phyloP scores from a whole-genome alignment of 192 early-diverging fungal species.

The Irineochytrium annulatum region DNA sequence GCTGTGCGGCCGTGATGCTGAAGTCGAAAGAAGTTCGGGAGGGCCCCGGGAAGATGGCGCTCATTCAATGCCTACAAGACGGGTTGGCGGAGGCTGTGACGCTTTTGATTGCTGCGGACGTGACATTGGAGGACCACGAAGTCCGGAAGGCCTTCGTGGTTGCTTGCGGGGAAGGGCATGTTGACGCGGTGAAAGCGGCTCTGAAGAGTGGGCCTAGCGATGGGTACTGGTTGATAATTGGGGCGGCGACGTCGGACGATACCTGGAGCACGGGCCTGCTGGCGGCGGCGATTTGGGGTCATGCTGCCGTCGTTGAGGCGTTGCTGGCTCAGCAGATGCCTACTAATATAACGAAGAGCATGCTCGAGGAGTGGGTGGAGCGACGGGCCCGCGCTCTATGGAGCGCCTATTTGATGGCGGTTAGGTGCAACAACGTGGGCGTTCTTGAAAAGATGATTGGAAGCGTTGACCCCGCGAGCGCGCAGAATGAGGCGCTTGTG shows the following conservation, averaged over 20 bases:
- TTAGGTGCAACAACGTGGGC: background rate
- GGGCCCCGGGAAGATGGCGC: no score
- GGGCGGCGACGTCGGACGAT: no score
- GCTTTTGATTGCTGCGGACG: background rate
- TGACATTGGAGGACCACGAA: no score
- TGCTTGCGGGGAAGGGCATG: background rate
- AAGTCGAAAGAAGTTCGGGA: no score
- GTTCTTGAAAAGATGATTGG: background rate
- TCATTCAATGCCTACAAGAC: no score
- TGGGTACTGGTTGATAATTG: no score
- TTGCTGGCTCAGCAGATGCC: no score
- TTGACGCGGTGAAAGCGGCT: background rate
- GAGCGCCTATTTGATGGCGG: background rate
- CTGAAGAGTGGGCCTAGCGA: no score
- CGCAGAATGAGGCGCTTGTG: conserved; percentile 2
- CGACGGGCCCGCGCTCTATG: background rate
- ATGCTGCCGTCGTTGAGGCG: no score
- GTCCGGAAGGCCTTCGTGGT: background rate
- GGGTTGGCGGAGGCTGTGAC: background rate
- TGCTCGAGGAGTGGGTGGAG: background rate
- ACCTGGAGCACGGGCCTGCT: background rate
- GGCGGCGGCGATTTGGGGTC: background rate
- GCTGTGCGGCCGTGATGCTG: no score
- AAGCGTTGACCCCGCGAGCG: conserved; percentile 14
- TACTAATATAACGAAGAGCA: background rate